Conservation (phyloP, 1,284 basidiomycete genomes). For the Ceratorhiza oryzae-sativae region DNA sequence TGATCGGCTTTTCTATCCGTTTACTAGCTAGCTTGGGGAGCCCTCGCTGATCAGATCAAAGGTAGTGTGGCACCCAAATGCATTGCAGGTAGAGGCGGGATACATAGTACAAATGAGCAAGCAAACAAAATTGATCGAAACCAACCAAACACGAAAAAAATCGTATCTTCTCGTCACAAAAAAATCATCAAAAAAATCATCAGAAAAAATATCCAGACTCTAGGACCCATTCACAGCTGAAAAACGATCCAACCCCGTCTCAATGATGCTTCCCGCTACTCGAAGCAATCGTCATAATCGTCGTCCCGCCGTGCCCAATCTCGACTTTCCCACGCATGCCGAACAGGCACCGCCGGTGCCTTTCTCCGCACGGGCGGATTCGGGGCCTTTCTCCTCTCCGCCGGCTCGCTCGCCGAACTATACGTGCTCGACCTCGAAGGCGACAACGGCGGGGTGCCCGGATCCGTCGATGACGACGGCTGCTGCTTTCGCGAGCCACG, state of each 20-base stretch:
- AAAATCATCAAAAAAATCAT: neutral
- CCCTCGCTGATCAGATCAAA: no score
- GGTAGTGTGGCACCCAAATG: no score
- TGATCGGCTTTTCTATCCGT: no score
- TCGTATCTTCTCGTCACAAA: neutral
- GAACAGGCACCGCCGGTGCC: slow-evolving; percentile 66
- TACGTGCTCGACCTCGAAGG: slow-evolving; percentile 38
- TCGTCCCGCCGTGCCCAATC: slow-evolving; percentile 55
- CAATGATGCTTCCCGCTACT: slow-evolving; percentile 41
- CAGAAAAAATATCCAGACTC: neutral
- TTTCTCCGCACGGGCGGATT: slow-evolving; percentile 65
- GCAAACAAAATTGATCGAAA: neutral
- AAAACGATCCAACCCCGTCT: neutral
- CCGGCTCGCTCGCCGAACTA: slow-evolving; percentile 40
- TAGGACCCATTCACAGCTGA: no score
- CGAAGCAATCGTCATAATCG: slow-evolving; percentile 61
- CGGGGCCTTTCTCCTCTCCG: slow-evolving; percentile 50
- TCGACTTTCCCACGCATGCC: slow-evolving; percentile 3
- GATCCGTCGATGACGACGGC: neutral
- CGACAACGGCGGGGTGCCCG: slow-evolving; percentile 2
- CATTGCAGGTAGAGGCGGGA: neutral
- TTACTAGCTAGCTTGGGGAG: no score
- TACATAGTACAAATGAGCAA: neutral
- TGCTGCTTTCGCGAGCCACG: neutral
- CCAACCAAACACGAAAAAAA: neutral